Base-by-base conservation (phyloP, 2,329 filamentous ascomycete genomes). In the Alternaria sp. region DNA sequence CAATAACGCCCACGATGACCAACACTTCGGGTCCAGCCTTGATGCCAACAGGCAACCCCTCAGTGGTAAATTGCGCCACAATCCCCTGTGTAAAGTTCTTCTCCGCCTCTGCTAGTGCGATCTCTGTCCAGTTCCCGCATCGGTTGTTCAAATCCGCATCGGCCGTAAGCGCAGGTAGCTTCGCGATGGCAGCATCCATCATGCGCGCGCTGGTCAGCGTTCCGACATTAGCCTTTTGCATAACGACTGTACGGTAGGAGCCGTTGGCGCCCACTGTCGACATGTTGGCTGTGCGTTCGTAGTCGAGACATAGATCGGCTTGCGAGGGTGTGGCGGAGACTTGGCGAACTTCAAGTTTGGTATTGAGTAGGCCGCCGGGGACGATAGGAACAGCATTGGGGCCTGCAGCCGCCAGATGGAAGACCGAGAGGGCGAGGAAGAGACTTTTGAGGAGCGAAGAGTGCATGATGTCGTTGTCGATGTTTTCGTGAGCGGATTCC, bases 251-350 rank as follows among this genome's bases (percentile, higher is more conserved):
- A 57, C 84, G 83, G 61, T 82, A 82, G 55, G 81, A 82, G 62
- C 79, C 70, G 74, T 85, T 86, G 57, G 75, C 65, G 62, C 81
- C 81, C 64, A 85, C 80, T 63, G 79, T 81, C 21, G 83, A 83
- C 62, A 84, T 79, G 72, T 85, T 85, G 64, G 83, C 83, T 21
- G 81, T 81, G 52, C 70, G 73, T 61, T 80, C 73, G 71, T 85
- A 85, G 70, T 83, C 79, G 55, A 75, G 64, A 73, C 83, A 85
- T 52, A 75, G 62, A 15, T 75, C 67, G 47, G 66, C 68, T 56
- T 68, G 68, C 12, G 73, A 66, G n/a, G 71, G 67, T 36, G 58
- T 66, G 49, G 62, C 66, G 21, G 70, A 69, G 52, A 69, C 67
- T 69, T 78, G 77, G 52, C 77, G 77, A 40, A 61, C 61, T 54